Evolutionary conservation across 768 basidiomycete genomes (phyloP), one percentile per base, ranked within the genome.

Genomic region (Hygrocybe punicea): DNA sequence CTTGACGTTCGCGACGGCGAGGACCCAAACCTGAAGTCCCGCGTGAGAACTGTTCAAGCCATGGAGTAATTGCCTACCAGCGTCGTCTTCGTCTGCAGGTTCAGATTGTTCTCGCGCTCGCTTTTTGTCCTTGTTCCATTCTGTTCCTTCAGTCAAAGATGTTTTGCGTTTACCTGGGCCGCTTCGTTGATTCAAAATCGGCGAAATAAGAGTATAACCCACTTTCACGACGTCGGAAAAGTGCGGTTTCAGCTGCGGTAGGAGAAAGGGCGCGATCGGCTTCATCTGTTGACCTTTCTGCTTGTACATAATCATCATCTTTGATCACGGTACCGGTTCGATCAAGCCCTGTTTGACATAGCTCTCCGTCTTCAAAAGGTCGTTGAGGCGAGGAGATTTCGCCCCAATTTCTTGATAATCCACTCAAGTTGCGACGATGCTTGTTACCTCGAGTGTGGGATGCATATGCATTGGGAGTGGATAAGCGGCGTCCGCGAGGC

Each of bases 41-140:
- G n/a, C 47, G 40, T 24, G 37, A 39, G 14, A 54, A 56, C 21
- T 42, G 49, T 16, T 34, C 46, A 25, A 3, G 7, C 25, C 10
- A 33, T 24, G 14, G 25, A 10, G 14, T 14, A 33, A 4, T 53
- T 60, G 44, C 1, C n/a, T 64, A 81, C 83, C 73, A 63, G 76
- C 72, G 29, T 88, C 88, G 34, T 86, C 86, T 39, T 87, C 87
- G 4, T 86, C 85, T 1, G 74, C 74, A 9, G 83, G 80, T 63
- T 86, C 85, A 0, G 86, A 88, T 24, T 85, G 85, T 62, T 87
- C 87, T n/a, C 87, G 76, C 4, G 67, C 49, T 42, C 83, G 77
- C 68, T 89, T 88, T 56, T 70, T 78, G 16, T 84, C 83, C 19
- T 80, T 78, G 16, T 73, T 11, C 45, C 76, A 70, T 63, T 81